These are phyloP conservation scores for Ophiocordyceps camponoti-leonardi DNA, from an alignment of 2,329 filamentous ascomycete species.

Conservation along the genomic window DNA sequence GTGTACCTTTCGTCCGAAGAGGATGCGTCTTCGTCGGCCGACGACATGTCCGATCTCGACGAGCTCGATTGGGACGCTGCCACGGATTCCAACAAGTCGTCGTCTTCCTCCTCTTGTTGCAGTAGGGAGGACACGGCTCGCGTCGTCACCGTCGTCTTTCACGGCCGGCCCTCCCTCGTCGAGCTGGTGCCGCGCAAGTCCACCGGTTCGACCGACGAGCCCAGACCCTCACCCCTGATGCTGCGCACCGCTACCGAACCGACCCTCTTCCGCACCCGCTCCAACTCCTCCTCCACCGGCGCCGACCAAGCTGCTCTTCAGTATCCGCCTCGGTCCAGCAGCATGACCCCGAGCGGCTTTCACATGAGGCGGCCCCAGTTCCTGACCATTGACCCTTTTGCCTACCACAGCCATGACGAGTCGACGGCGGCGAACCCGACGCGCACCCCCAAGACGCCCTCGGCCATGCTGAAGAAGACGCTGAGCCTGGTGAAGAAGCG, in stretches of 20 bases:
- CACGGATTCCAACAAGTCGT: slow-evolving; percentile 8
- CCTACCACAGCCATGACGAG: slow-evolving; percentile 13
- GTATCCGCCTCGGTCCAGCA: slow-evolving; percentile 26
- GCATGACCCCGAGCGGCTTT: slow-evolving; percentile 19
- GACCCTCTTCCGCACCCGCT: slow-evolving; percentile 12
- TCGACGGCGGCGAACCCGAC: background rate
- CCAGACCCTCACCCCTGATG: slow-evolving; percentile 8
- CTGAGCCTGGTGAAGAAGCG: slow-evolving; percentile 37
- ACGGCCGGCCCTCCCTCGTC: slow-evolving; percentile 41
- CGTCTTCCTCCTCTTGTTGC: slow-evolving; percentile 19
- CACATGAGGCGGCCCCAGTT: slow-evolving; percentile 26
- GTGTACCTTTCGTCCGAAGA: slow-evolving; percentile 50
- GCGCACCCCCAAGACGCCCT: slow-evolving; percentile 25
- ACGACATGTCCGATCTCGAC: slow-evolving; percentile 37
- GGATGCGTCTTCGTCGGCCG: slow-evolving; percentile 43
- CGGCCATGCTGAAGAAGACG: slow-evolving; percentile 32
- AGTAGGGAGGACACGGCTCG: slow-evolving; percentile 38
- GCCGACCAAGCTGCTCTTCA: slow-evolving; percentile 12
- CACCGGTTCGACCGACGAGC: slow-evolving; percentile 16
- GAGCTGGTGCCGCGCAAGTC: slow-evolving; percentile 27
- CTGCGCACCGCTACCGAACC: slow-evolving; percentile 15
- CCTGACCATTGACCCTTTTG: slow-evolving; percentile 36
- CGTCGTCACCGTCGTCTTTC: slow-evolving; percentile 39
- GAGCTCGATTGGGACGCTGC: slow-evolving; percentile 29
- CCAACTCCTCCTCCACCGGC: slow-evolving; percentile 12